Base-by-base conservation (phyloP, 371 early-diverging fungal genomes). In the Rhizomucor pusillus region DNA sequence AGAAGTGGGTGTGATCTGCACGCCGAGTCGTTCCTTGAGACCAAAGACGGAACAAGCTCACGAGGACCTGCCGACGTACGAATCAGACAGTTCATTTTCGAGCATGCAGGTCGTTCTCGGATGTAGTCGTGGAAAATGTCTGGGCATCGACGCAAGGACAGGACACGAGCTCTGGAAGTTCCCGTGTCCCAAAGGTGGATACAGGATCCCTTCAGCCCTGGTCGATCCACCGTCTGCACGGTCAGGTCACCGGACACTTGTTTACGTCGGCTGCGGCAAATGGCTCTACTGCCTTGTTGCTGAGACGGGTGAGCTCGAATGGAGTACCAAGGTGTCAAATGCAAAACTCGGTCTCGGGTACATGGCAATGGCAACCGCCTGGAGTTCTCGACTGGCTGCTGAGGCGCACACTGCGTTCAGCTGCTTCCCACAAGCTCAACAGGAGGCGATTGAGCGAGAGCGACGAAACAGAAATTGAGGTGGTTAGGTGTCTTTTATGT, bases 321-420 rank as follows among this genome's bases (percentile, higher is more conserved):
- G 73, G 73, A 52, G 45, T 5, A 43, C 36, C 0, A 60, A 62
- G 24, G 51, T 69, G 5, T 57, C 62, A 2, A 51, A 60, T n/a
- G 49, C 64, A 7, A 47, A 19, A 14, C 51, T 66, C 25, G 63
- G 63, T 3, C 35, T 41, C 5, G 51, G 52, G 3, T 66, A 62
- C 19, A 66, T 73, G 67, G 62, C 69, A 10, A 14, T 73, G 56
- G 71, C 69, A 4, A 69, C 71, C 1, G 60, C 66, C 13, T 70
- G 67, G 74, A 62, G 66, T 18, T 73, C 70, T 6, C 59, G 66
- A 23, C 49, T 69, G 16, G 59, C 67, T 20, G 70, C 68, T 29
- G 68, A 66, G 29, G 53, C 62, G 0, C 43, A 63, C 34, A 54
- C 66, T 20, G 57, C 59, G 0, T 72, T 69, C 35, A 63, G 48